Evolutionary conservation across 2,329 filamentous ascomycete genomes (phyloP).

Genomic region (Purpureocillium takamizusanense): DNA sequence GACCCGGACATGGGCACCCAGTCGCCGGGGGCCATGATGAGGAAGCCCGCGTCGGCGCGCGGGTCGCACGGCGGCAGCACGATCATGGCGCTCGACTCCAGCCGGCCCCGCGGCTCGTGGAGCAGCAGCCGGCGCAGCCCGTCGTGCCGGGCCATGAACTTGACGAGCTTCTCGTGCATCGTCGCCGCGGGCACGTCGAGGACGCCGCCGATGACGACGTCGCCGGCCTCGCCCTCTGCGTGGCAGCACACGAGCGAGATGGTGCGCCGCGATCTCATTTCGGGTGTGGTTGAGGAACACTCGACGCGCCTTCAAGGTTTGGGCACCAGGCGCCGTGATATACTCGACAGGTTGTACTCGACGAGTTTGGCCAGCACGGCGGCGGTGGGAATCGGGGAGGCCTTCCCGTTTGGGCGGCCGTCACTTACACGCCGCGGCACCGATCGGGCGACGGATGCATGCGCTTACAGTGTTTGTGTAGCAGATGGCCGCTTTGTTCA

Average conservation of each 20-base stretch:
- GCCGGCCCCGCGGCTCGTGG: constrained; percentile 35
- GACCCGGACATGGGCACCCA: constrained; percentile 30
- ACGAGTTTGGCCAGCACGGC: no score
- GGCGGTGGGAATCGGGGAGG: no score
- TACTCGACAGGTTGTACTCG: no score
- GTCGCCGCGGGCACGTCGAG: constrained; percentile 31
- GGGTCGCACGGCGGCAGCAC: constrained; percentile 33
- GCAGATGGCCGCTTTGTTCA: no score
- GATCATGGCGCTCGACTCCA: constrained; percentile 29
- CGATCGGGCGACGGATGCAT: no score
- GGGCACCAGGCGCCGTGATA: no score
- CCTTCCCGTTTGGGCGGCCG: no score
- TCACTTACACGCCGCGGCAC: no score
- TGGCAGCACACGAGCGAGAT: constrained; percentile 25
- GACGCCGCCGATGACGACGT: constrained; percentile 39
- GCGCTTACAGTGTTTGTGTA: no score
- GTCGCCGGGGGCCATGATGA: constrained; percentile 38
- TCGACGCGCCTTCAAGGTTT: no score
- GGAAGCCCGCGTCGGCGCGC: constrained; percentile 31
- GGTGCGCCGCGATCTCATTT: no score
- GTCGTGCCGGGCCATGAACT: constrained; percentile 31
- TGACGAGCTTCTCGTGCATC: constrained; percentile 37
- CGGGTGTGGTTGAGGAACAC: no score
- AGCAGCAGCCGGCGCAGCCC: constrained; percentile 30
- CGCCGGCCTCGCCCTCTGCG: constrained; percentile 33